Conservation (phyloP, 192 early-diverging fungal species). For the Gamsiella multidivaricata region DNA sequence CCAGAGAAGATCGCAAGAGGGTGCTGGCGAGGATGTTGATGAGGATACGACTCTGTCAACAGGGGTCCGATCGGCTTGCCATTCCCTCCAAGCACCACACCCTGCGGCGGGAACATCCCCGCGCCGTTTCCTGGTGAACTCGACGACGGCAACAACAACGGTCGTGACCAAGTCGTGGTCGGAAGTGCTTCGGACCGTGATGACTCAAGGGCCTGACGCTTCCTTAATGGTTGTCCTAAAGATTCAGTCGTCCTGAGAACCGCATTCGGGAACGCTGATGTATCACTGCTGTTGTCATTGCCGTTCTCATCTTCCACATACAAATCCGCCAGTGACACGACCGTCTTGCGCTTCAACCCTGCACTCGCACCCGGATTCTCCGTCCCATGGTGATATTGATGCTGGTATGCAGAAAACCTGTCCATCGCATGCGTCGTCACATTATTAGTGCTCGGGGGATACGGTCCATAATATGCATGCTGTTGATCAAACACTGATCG, state of each 20-base stretch:
- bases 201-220: slow-evolving; percentile 16
- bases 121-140: no score
- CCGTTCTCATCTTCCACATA: slow-evolving; percentile 16
- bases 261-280: slow-evolving; percentile 25
- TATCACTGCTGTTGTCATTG: not conserved
- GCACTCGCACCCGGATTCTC: no score
- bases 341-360: slow-evolving; percentile 39
- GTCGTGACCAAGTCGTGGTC: no score
- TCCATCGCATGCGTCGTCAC: slow-evolving; percentile 25
- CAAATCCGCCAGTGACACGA: slow-evolving; percentile 39
- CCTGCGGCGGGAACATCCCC: not conserved
- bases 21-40: not conserved
- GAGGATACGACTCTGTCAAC: no score
- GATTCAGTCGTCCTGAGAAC: not conserved
- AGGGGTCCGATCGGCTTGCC: slow-evolving; percentile 18
- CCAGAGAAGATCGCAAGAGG: no score
- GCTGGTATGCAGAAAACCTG: slow-evolving; percentile 17
- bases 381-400: no score
- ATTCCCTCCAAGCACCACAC: not conserved
- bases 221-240: not conserved
- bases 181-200: no score
- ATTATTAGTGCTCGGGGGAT: slow-evolving; percentile 4
- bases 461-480: no score
- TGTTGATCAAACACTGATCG: slow-evolving; percentile 6
- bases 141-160: no score